phyloP scores from a whole-genome alignment of 345 rosid genomes.

The Eutrema yunnanense region DNA sequence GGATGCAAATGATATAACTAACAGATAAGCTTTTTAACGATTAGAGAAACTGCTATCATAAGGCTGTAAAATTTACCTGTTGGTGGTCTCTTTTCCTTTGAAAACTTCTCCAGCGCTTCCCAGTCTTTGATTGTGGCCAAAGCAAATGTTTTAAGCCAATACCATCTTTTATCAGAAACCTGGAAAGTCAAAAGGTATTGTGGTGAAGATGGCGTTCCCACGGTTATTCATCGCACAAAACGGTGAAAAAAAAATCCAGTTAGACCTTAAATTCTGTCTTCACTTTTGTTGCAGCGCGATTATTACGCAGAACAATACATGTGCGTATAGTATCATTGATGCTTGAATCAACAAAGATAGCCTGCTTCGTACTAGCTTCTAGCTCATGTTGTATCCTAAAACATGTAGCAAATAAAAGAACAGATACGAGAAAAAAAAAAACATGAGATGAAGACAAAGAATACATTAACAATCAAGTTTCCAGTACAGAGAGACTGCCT shows the following conservation, averaged over 20 bases:
- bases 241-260: neutral
- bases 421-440: neutral
- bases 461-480: neutral
- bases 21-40: neutral
- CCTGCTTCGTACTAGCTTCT: constrained; percentile 86
- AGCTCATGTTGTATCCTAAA: constrained; percentile 90
- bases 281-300: constrained; percentile 64
- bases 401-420: neutral
- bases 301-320: constrained; percentile 82
- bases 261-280: constrained; percentile 54
- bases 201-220: constrained; percentile 1
- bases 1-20: neutral
- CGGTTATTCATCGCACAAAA: neutral
- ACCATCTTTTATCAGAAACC: constrained; percentile 98
- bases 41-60: neutral
- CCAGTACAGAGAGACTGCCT: neutral
- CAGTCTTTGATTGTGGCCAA: constrained; percentile 87
- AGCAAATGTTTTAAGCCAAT: constrained; percentile 91
- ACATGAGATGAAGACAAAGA: neutral
- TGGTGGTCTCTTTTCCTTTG: constrained; percentile 93
- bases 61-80: constrained; percentile 39
- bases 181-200: constrained; percentile 2
- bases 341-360: constrained; percentile 96
- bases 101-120: constrained; percentile 89
- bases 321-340: constrained; percentile 97